These are phyloP conservation scores for Skeletonema grethae DNA, from an alignment of 108 stramenopile genomes.

Conservation along the genomic window DNA sequence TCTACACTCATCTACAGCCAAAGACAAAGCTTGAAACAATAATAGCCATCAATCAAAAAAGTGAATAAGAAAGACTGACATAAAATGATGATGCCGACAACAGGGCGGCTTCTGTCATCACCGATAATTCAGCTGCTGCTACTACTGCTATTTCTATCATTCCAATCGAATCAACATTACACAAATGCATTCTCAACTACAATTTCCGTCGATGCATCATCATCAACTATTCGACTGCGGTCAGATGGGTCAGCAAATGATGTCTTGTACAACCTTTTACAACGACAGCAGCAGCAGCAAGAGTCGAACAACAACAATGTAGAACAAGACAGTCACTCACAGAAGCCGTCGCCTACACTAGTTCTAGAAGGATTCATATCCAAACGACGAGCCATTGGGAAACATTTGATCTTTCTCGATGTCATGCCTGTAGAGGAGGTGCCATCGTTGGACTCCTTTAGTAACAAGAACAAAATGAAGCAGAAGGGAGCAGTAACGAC, in stretches of 20 bases:
- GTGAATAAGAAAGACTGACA: no score
- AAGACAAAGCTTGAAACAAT: no score
- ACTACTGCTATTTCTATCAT: background rate
- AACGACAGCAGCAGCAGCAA: background rate
- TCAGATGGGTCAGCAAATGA: slow-evolving; percentile 18
- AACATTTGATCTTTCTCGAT: slow-evolving; percentile 32
- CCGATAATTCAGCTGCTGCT: no score
- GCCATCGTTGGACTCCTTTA: slow-evolving; percentile 1
- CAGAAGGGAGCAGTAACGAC: background rate
- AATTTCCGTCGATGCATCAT: slow-evolving; percentile 2
- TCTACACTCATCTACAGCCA: no score
- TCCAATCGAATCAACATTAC: no score
- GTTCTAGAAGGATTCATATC: slow-evolving; percentile 32
- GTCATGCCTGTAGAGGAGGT: slow-evolving; percentile 11
- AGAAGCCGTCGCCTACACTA: background rate
- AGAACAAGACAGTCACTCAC: background rate
- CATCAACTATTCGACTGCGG: slow-evolving; percentile 6
- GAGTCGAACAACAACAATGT: background rate
- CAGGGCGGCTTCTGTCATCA: background rate
- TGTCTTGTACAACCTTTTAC: slow-evolving; percentile 14
- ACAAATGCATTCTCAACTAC: background rate
- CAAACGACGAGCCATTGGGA: slow-evolving; percentile 22
- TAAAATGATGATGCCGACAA: no score
- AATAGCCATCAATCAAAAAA: no score
- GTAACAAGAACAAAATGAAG: background rate